Conservation (phyloP, 2,329 filamentous ascomycete species). For the Ophiostoma sp. region DNA sequence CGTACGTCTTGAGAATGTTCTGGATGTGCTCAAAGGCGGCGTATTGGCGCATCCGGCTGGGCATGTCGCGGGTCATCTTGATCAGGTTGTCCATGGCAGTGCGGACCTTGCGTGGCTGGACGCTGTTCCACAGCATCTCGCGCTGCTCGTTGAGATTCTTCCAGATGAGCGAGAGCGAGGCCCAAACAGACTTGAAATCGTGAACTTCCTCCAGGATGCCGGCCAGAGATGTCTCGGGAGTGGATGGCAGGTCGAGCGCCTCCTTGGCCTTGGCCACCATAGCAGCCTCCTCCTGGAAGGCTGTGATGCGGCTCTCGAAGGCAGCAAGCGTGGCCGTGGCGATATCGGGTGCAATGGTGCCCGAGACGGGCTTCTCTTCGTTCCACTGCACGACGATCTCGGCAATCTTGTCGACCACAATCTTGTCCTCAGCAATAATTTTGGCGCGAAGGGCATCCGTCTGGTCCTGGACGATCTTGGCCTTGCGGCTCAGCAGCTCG, state of each 20-base stretch:
- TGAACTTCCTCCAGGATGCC: constrained; percentile 92
- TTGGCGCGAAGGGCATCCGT: constrained; percentile 93
- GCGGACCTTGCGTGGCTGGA: constrained; percentile 90
- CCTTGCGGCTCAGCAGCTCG: constrained; percentile 87
- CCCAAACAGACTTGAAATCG: constrained; percentile 99
- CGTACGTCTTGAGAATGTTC: constrained; percentile 78
- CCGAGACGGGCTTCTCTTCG: constrained; percentile 94
- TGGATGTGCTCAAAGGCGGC: constrained; percentile 99
- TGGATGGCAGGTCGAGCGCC: constrained; percentile 83
- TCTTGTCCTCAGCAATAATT: constrained; percentile 88
- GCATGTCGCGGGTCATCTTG: constrained; percentile 99
- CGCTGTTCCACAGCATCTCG: constrained; percentile 90
- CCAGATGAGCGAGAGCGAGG: constrained; percentile 93
- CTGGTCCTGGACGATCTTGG: constrained; percentile 94
- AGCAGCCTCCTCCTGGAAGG: constrained; percentile 81
- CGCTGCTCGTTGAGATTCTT: constrained; percentile 90
- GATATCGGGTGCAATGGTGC: constrained; percentile 85
- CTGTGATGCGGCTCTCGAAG: constrained; percentile 83
- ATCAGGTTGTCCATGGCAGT: constrained; percentile 86
- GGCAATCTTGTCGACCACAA: constrained; percentile 82
- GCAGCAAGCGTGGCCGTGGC: constrained; percentile 78
- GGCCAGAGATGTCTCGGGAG: constrained; percentile 76
- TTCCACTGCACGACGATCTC: constrained; percentile 89
- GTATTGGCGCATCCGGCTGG: constrained; percentile 97
- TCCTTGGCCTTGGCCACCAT: constrained; percentile 98